A percentile compares a stretch with the other conserved stretches of the same genome.
Conservation (phyloP, 176 grass and related monocot species). For the Musa troglodytarum region DNA sequence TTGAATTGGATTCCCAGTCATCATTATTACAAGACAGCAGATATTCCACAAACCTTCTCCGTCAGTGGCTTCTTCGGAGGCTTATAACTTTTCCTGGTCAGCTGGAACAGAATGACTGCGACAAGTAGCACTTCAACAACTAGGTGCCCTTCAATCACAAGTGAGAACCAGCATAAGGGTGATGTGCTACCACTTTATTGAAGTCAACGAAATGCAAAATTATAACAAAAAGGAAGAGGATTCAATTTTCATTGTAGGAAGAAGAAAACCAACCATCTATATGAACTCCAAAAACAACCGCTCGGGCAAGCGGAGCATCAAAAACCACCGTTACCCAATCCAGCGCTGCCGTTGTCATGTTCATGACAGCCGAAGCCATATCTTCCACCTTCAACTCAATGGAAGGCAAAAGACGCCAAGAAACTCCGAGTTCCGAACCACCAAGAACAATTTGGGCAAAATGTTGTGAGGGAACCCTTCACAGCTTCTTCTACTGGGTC, state of each 20-base stretch:
- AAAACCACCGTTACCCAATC: constrained; percentile 58
- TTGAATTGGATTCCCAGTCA: no score
- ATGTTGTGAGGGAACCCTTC: not conserved
- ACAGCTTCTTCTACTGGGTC: not conserved
- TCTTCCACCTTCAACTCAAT: not conserved
- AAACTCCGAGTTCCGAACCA: no score
- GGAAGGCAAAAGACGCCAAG: not conserved
- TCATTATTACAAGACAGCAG: not conserved
- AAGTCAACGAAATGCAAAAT: not conserved
- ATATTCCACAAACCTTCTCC: constrained; percentile 48
- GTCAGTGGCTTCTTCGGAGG: constrained; percentile 80
- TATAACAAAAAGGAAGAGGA: not conserved
- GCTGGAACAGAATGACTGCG: constrained; percentile 81
- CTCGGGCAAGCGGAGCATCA: constrained; percentile 58
- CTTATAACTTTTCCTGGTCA: constrained; percentile 92
- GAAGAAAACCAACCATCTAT: constrained; percentile 55
- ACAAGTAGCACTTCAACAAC: constrained; percentile 88
- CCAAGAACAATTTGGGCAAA: not conserved
- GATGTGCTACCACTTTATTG: constrained; percentile 21
- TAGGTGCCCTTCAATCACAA: constrained; percentile 56
- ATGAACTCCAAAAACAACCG: constrained; percentile 79
- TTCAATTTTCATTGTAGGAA: constrained; percentile 1
- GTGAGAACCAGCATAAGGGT: constrained; percentile 8
- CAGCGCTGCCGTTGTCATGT: constrained; percentile 44
- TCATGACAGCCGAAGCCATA: constrained; percentile 56